Base-by-base conservation (phyloP, 371 early-diverging fungal species). In the Apophysomyces elegans region DNA sequence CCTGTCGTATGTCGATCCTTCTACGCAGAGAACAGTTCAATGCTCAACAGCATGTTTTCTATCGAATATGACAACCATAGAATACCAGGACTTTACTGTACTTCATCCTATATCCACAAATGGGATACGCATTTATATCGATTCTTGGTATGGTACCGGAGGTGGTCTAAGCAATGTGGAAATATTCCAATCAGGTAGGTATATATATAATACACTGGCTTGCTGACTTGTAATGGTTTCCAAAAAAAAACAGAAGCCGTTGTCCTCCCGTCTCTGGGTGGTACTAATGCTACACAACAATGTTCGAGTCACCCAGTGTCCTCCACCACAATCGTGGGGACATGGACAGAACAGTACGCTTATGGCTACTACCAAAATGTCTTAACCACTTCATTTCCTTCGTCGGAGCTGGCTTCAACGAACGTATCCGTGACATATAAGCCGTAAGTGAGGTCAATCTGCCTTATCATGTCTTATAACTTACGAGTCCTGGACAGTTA, bases 111-210 rank as follows among this genome's bases (percentile, higher is more conserved):
- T 50, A 7, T 50, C 54, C 18, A 50, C 54, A n/a, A 21, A 50
- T 50, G 54, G 21, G 21, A 4, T 50, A 9, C 54, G 54, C 5
- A 78, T 93, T 56, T 82, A 88, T 58, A 77, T 93, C 46, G 70
- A 75, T n/a, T 87, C 88, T 7, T 93, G 88, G 90, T 91, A 92
- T 61, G 93, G 93, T 7, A 66, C 63, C 9, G 88, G 93, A 37
- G 93, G 89, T 47, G 93, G 93, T 2, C 77, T 93, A 36, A 80
- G 84, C 38, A 81, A 83, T 45, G 76, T 93, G 38, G 83, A 90
- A 67, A 74, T 92, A 4, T 93, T 84, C 63, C 91, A 92, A 65
- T 78, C 85, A 50, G 91, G 79, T 80, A 74, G 64, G 56, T 18
- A 11, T 11, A 21, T 11, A n/a, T 21, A 18, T 18, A 9, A 2